These are phyloP conservation scores for Colletotrichum limetticola DNA, from an alignment of 2,329 filamentous ascomycete species.

Conservation along the genomic window DNA sequence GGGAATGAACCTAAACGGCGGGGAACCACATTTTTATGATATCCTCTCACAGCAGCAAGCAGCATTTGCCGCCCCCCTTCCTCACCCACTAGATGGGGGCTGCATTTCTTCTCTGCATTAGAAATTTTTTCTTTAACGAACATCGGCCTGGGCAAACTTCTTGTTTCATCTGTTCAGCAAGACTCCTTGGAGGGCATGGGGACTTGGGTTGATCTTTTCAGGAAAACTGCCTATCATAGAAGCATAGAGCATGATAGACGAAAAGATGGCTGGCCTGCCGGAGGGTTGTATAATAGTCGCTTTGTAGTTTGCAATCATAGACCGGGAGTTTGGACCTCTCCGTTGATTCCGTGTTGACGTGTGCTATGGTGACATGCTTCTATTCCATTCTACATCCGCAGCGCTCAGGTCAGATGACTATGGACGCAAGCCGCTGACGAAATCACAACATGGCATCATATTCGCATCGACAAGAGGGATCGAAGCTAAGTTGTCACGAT, in stretches of 20 bases:
- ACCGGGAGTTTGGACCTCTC: slow-evolving; percentile 51
- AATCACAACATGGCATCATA: not conserved
- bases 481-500: not conserved
- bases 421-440: not conserved
- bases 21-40: slow-evolving; percentile 23
- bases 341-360: no score
- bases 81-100: not conserved
- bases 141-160: slow-evolving; percentile 28
- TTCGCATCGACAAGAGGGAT: not conserved
- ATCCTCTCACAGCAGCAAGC: slow-evolving; percentile 25
- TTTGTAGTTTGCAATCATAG: slow-evolving; percentile 41
- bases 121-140: slow-evolving; percentile 22
- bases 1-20: slow-evolving; percentile 17
- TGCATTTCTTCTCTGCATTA: slow-evolving; percentile 6
- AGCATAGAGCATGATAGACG: slow-evolving; percentile 39
- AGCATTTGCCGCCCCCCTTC: not conserved
- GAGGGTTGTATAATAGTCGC: slow-evolving; percentile 46
- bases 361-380: no score
- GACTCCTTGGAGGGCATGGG: slow-evolving; percentile 20
- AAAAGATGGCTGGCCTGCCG: slow-evolving; percentile 36
- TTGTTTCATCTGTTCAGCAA: slow-evolving; percentile 29
- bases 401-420: no score
- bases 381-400: no score
- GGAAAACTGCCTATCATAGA: slow-evolving; percentile 37
- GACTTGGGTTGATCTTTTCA: slow-evolving; percentile 34